Conservation (phyloP, 768 basidiomycete species). For the Phanerodontia chrysosporium region DNA sequence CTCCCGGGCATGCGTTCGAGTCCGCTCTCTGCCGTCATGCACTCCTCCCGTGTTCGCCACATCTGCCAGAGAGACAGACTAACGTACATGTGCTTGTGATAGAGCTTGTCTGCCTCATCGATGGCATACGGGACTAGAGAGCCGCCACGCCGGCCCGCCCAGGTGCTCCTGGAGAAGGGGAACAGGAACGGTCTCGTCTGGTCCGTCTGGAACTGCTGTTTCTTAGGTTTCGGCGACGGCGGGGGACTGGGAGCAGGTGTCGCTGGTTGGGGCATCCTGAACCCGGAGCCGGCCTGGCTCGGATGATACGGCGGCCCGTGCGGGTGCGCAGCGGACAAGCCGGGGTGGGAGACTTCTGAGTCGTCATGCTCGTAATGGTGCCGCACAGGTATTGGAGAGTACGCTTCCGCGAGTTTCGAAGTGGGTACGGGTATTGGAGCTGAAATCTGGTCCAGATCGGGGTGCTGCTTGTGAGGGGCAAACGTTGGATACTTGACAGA, state of each 20-base stretch:
- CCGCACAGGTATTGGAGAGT: conserved; percentile 88
- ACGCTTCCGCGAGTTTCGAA: conserved; percentile 80
- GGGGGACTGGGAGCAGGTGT: conserved; percentile 93
- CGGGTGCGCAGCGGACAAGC: conserved; percentile 29
- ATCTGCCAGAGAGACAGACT: conserved; percentile 87
- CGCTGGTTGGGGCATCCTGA: conserved; percentile 59
- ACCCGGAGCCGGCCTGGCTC: conserved; percentile 36
- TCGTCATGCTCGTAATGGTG: conserved; percentile 93
- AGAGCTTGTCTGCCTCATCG: conserved; percentile 91
- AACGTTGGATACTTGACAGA: conserved; percentile 97
- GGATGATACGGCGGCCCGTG: conserved; percentile 27
- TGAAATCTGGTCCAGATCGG: conserved; percentile 1
- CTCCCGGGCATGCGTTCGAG: conserved; percentile 73
- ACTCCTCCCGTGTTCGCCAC: conserved; percentile 95
- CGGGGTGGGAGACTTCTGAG: conserved; percentile 43
- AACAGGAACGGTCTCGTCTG: conserved; percentile 91
- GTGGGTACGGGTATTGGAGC: conserved; percentile 48
- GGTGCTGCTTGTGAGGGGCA: conserved; percentile 23
- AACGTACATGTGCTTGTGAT: conserved; percentile 86
- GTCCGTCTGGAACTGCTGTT: conserved; percentile 98
- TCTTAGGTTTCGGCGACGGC: conserved; percentile 85
- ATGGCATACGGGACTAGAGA: conserved; percentile 92
- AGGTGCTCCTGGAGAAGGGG: conserved; percentile 77
- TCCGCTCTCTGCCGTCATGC: conserved; percentile 90
- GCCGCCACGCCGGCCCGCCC: conserved; percentile 42